Conservation (phyloP, 306 rosid genomes). For the Prunus davidiana region DNA sequence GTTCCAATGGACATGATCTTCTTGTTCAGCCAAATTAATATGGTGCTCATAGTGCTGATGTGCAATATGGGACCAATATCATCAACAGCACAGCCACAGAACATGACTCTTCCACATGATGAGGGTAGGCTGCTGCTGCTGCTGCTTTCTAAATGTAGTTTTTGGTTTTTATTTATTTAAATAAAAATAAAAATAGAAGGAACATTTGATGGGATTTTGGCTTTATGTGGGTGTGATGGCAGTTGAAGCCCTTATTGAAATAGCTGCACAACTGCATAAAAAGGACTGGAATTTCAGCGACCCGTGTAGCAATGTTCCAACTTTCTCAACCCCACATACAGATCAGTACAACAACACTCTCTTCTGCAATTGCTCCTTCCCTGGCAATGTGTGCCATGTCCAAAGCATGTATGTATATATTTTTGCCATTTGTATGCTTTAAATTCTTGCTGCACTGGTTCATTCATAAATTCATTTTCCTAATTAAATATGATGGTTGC, state of each 20-base stretch:
- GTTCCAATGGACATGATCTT: neutral
- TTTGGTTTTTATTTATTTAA: neutral
- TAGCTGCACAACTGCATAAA: constrained; percentile 1
- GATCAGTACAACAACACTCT: constrained; percentile 11
- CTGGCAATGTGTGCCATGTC: constrained; percentile 17
- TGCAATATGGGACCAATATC: neutral
- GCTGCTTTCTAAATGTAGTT: neutral
- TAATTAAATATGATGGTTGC: too few relatives aligned
- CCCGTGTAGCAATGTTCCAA: constrained; percentile 14
- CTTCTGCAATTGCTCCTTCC: constrained; percentile 24
- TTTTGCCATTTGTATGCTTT: neutral
- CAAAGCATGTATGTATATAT: constrained; percentile 9
- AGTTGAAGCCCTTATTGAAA: constrained; percentile 4
- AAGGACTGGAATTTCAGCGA: constrained; percentile 17
- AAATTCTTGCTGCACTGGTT: neutral
- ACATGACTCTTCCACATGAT: neutral
- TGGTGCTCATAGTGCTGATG: neutral
- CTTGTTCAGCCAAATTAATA: neutral
- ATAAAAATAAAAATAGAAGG: neutral
- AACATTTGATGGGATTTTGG: neutral
- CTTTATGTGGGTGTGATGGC: neutral
- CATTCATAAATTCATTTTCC: too few relatives aligned
- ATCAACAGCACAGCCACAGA: neutral
- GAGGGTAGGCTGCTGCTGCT: neutral
- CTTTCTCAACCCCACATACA: constrained; percentile 6